Conservation (phyloP, 805 yeast genomes). For the Starmerella powellii region DNA sequence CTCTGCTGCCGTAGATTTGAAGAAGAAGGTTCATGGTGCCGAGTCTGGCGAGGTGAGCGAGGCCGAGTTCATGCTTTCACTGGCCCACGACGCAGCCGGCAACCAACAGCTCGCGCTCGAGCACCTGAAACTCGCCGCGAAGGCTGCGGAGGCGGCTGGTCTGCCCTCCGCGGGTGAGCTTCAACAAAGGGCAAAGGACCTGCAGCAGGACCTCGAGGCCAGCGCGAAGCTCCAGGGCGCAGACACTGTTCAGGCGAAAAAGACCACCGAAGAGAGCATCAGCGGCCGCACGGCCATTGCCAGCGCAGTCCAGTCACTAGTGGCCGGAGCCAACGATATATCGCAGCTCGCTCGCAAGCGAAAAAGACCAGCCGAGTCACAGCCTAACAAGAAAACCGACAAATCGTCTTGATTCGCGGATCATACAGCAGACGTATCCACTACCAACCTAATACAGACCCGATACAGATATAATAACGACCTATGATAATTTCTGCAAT, state of each 20-base stretch:
- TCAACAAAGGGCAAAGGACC: conserved; percentile 21
- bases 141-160: conserved; percentile 30
- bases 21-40: conserved; percentile 41
- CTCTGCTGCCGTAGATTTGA: conserved; percentile 41
- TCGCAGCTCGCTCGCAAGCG: conserved; percentile 25
- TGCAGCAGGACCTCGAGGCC: conserved; percentile 15
- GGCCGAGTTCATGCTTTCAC: conserved; percentile 65
- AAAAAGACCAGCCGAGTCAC: conserved; percentile 17
- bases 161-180: conserved; percentile 29
- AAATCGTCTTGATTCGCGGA: too few species aligned
- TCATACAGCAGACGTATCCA: too few species aligned
- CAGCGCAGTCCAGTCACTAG: conserved; percentile 14
- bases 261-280: conserved; percentile 17
- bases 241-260: conserved; percentile 8
- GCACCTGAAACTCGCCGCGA: conserved; percentile 34
- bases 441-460: too few species aligned
- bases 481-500: too few species aligned
- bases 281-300: conserved; percentile 21
- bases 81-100: conserved; percentile 60
- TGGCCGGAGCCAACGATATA: conserved; percentile 25
- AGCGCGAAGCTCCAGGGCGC: conserved; percentile 4
- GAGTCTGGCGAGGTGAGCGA: conserved; percentile 55
- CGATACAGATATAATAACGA: too few species aligned
- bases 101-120: conserved; percentile 44
- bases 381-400: too few species aligned